Conservation (phyloP, 73 alveolate species). For the Stentor roeselii region DNA sequence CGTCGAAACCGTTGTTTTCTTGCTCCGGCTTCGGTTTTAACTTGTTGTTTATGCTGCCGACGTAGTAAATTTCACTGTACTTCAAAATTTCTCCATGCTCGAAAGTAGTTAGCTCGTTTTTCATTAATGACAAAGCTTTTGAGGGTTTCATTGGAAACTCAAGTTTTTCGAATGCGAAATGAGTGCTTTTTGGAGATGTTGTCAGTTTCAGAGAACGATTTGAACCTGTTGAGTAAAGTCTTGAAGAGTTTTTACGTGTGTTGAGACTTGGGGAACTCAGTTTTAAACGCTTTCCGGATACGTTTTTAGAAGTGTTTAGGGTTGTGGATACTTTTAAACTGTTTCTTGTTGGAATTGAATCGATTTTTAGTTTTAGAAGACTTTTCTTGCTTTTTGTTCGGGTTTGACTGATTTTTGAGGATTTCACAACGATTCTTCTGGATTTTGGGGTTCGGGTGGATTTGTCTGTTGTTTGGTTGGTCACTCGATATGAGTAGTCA, state of each 20-base stretch:
- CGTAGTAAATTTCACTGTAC: slow-evolving; percentile 3
- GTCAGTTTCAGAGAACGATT: neutral
- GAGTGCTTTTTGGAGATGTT: neutral
- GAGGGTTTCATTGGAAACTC: slow-evolving; percentile 18
- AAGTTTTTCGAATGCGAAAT: neutral
- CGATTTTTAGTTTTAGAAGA: neutral
- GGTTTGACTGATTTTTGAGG: neutral
- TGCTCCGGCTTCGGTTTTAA: neutral
- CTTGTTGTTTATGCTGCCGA: slow-evolving; percentile 11
- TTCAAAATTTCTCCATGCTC: slow-evolving; percentile 20
- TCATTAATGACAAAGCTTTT: neutral
- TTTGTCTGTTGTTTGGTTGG: neutral
- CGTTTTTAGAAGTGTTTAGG: neutral
- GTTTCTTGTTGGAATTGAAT: neutral
- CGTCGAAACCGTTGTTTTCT: slow-evolving; percentile 27
- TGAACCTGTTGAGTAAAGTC: neutral
- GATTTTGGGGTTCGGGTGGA: neutral
- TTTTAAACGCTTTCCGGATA: neutral
- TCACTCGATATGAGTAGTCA: neutral
- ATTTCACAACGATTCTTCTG: neutral
- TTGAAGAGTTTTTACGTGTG: neutral
- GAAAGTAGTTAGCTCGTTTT: neutral
- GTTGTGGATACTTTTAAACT: neutral
- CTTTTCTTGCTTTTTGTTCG: neutral
- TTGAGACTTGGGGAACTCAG: neutral